These are phyloP conservation scores for Iris pallida DNA, from an alignment of 116 monocot species.

Conservation along the genomic window DNA sequence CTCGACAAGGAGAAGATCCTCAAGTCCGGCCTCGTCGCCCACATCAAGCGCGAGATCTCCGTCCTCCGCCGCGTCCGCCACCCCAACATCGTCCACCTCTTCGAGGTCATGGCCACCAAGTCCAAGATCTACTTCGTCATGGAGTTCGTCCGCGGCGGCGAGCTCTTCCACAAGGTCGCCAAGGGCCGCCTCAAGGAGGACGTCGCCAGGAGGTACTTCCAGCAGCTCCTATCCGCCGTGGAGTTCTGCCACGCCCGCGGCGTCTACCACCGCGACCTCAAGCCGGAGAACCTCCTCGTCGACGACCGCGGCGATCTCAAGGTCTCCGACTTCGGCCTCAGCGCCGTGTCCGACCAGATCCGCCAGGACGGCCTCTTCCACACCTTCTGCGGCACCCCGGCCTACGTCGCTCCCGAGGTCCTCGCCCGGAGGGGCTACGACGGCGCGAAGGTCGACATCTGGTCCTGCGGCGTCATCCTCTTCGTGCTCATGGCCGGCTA, in stretches of 20 bases:
- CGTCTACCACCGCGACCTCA: conserved; percentile 82
- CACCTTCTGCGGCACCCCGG: conserved; percentile 83
- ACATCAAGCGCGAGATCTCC: conserved; percentile 73
- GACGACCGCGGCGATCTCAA: conserved; percentile 72
- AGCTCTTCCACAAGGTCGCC: conserved; percentile 64
- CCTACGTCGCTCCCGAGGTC: conserved; percentile 79
- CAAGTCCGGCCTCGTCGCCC: conserved; percentile 47
- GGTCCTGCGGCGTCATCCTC: conserved; percentile 72
- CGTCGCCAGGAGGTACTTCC: conserved; percentile 54
- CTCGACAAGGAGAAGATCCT: conserved; percentile 65
- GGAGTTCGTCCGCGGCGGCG: conserved; percentile 82
- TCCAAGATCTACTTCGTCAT: conserved; percentile 80
- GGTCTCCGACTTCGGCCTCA: conserved; percentile 79
- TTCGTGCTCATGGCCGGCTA: conserved; percentile 63
- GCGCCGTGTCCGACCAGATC: conserved; percentile 57
- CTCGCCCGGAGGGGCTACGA: conserved; percentile 52
- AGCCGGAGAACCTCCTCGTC: conserved; percentile 77
- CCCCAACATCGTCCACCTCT: conserved; percentile 70
- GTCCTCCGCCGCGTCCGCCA: conserved; percentile 67
- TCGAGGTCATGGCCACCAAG: conserved; percentile 85
- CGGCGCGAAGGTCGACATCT: conserved; percentile 59
- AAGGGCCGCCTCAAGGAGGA: conserved; percentile 66
- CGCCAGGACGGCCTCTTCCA: conserved; percentile 67
- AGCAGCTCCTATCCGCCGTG: conserved; percentile 72
- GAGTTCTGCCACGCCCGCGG: conserved; percentile 77